Percentiles rank a stretch among this genome's conserved stretches.
phyloP scores from a whole-genome alignment of 192 early-diverging fungal species.

The Lobosporangium transversale region DNA sequence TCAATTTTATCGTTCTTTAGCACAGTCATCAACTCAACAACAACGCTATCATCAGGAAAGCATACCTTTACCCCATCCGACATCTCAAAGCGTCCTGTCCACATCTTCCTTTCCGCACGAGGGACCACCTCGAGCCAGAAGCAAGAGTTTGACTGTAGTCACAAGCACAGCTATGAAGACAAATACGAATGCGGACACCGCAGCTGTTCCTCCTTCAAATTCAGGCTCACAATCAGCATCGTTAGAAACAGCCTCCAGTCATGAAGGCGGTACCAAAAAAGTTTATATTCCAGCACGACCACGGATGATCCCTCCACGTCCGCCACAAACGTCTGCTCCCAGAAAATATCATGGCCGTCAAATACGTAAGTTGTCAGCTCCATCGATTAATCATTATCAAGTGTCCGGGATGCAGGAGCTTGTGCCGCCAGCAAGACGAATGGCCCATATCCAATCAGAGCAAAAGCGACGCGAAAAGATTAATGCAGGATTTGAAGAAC shows the following conservation, averaged over 20 bases:
- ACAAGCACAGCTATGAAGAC: background rate
- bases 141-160: slow-evolving; percentile 3
- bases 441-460: slow-evolving; percentile 54
- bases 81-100: background rate
- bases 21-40: background rate
- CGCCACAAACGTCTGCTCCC: slow-evolving; percentile 5
- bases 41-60: background rate
- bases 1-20: background rate
- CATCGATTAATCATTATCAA: slow-evolving; percentile 7
- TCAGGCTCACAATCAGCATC: background rate
- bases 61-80: background rate
- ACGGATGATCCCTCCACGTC: slow-evolving; percentile 12
- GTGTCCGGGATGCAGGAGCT: slow-evolving; percentile 11
- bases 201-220: background rate
- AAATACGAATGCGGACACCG: background rate
- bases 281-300: slow-evolving; percentile 3
- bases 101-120: slow-evolving; percentile 7
- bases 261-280: background rate
- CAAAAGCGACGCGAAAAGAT: slow-evolving; percentile 57
- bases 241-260: no score
- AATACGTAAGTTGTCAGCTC: slow-evolving; percentile 8
- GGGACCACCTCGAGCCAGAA: slow-evolving; percentile 7
- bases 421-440: slow-evolving; percentile 33
- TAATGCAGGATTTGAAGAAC: slow-evolving; percentile 54
- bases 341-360: slow-evolving; percentile 33